Conservation (phyloP, 257 asterid species). For the Osmanthus fragrans region DNA sequence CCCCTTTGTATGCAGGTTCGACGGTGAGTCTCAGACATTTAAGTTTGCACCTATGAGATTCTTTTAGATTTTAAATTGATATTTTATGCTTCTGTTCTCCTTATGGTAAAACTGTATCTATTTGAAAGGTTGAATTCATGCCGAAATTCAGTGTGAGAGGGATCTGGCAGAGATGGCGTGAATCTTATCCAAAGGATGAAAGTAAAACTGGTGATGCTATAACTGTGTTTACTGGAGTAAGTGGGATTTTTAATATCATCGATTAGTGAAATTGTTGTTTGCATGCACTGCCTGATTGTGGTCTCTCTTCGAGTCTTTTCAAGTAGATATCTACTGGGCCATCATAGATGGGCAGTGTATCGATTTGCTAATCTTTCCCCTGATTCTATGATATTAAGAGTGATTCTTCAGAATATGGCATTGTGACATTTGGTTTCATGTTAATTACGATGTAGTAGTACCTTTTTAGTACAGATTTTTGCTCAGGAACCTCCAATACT, state of each 20-base stretch:
- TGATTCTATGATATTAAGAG: background rate
- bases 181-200: conserved; percentile 72
- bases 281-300: background rate
- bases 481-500: background rate
- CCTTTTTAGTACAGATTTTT: conserved; percentile 2
- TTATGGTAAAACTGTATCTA: conserved; percentile 4
- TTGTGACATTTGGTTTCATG: background rate
- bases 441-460: background rate
- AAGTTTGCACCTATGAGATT: conserved; percentile 1
- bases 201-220: conserved; percentile 59
- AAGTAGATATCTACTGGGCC: background rate
- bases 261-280: background rate
- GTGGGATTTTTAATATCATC: conserved; percentile 22
- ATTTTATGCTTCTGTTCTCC: background rate
- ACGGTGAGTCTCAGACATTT: conserved; percentile 50
- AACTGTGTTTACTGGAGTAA: conserved; percentile 95
- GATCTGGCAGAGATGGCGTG: conserved; percentile 98
- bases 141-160: conserved; percentile 97
- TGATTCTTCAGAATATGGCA: background rate
- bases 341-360: background rate
- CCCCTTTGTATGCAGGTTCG: conserved; percentile 89
- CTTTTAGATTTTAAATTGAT: conserved; percentile 7
- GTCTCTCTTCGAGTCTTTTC: background rate
- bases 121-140: conserved; percentile 81
- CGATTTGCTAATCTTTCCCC: background rate